Evolutionary conservation across 768 basidiomycete genomes (phyloP).

Genomic region (Kwoniella sp.): DNA sequence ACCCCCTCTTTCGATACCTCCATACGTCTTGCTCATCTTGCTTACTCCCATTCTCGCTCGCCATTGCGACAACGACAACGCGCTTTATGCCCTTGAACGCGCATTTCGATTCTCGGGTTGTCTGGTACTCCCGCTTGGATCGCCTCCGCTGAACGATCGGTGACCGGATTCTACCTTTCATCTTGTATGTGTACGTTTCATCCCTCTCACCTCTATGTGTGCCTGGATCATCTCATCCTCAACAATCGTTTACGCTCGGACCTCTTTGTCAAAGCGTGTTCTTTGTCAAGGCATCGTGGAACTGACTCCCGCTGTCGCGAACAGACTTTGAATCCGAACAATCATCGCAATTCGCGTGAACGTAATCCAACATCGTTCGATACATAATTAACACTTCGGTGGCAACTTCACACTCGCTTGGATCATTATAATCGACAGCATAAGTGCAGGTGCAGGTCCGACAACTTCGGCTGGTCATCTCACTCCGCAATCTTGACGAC

Average conservation of each 20-base stretch:
- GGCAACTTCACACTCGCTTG: neutral
- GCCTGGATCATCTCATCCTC: too few species aligned
- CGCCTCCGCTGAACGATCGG: neutral
- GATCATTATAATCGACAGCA: neutral
- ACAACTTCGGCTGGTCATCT: constrained; percentile 26
- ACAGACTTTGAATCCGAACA: too few species aligned
- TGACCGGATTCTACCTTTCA: too few species aligned
- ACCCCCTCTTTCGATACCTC: neutral
- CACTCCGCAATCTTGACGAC: neutral
- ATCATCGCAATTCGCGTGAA: too few species aligned
- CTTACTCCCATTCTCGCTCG: neutral
- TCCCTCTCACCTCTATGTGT: neutral
- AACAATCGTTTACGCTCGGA: too few species aligned
- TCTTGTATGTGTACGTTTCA: neutral
- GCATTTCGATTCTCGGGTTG: neutral
- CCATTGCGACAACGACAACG: neutral
- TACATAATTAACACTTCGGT: too few species aligned
- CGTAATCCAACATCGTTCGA: too few species aligned
- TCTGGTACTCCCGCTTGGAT: neutral
- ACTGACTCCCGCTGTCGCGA: too few species aligned
- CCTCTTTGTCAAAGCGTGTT: too few species aligned
- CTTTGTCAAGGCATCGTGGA: too few species aligned
- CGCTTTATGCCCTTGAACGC: neutral
- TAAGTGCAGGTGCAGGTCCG: constrained; percentile 26
- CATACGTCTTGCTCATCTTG: neutral